Conservation (phyloP, 148 eudicot species). For the Camellia lanceoleosa region DNA sequence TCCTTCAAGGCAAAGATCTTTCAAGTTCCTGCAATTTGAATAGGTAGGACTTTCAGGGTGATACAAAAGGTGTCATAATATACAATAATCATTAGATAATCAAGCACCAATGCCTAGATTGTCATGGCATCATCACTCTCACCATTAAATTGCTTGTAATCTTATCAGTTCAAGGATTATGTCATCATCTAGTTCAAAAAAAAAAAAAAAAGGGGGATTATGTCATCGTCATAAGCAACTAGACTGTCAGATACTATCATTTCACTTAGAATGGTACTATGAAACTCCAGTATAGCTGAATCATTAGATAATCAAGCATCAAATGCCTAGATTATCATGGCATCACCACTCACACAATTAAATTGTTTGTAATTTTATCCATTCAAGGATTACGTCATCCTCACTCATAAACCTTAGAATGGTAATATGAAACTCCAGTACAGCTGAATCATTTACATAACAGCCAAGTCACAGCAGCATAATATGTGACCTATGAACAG, state of each 20-base stretch:
- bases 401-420: too few species aligned
- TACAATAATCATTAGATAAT: not conserved
- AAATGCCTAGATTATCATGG: too few species aligned
- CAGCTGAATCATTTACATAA: not conserved
- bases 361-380: too few species aligned
- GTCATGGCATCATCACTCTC: not conserved
- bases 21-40: slow-evolving; percentile 57
- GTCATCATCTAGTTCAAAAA: not conserved
- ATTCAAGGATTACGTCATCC: too few species aligned
- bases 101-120: not conserved
- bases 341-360: too few species aligned
- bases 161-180: not conserved
- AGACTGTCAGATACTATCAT: not conserved
- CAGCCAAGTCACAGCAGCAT: not conserved
- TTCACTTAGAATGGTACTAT: not conserved
- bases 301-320: too few species aligned
- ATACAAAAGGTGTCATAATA: not conserved
- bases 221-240: not conserved
- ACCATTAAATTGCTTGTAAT: not conserved
- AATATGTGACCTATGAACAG: not conserved
- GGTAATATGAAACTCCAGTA: too few species aligned
- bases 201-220: too few species aligned
- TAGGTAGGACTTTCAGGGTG: not conserved
- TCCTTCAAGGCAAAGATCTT: slow-evolving; percentile 69
- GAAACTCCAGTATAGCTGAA: not conserved